Percentiles rank a stretch among this genome's conserved stretches.
phyloP scores from a whole-genome alignment of 2,329 filamentous ascomycete genomes.

The Ceratocystis colombiana region DNA sequence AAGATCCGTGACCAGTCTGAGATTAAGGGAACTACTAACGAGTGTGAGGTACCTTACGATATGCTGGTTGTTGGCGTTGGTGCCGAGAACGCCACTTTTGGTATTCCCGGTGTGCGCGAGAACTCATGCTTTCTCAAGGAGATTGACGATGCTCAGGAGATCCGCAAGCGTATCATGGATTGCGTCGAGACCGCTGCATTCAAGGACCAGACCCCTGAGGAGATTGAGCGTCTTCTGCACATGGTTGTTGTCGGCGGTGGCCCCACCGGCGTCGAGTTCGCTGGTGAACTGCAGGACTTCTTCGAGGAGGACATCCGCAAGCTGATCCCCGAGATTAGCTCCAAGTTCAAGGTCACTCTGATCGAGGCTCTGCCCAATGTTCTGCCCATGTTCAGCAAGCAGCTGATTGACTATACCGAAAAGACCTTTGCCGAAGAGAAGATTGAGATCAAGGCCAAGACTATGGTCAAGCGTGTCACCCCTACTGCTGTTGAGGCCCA shows the following conservation, averaged over 20 bases:
- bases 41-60: slow-evolving; percentile 91
- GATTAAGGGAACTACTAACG: slow-evolving; percentile 68
- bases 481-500: slow-evolving; percentile 89
- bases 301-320: slow-evolving; percentile 98
- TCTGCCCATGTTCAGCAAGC: slow-evolving; percentile 96
- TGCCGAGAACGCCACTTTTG: slow-evolving; percentile 96
- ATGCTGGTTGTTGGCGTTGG: slow-evolving; percentile 97
- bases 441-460: slow-evolving; percentile 96
- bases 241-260: slow-evolving; percentile 95
- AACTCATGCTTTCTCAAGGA: slow-evolving; percentile 98
- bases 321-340: slow-evolving; percentile 89
- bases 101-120: slow-evolving; percentile 89
- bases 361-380: slow-evolving; percentile 96
- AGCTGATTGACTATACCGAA: slow-evolving; percentile 98
- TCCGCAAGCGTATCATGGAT: slow-evolving; percentile 99
- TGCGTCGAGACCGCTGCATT: slow-evolving; percentile 97
- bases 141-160: slow-evolving; percentile 88
- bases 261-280: slow-evolving; percentile 95
- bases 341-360: slow-evolving; percentile 93
- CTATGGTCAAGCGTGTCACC: slow-evolving; percentile 96
- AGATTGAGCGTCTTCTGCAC: slow-evolving; percentile 88
- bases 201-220: slow-evolving; percentile 84
- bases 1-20: slow-evolving; percentile 88
- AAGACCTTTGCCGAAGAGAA: slow-evolving; percentile 98
- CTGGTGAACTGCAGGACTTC: slow-evolving; percentile 96